Percentiles rank a stretch among this genome's conserved stretches.
These are phyloP conservation scores for Ustilago hordei DNA, from an alignment of 1,284 basidiomycete genomes.

Conservation along the genomic window DNA sequence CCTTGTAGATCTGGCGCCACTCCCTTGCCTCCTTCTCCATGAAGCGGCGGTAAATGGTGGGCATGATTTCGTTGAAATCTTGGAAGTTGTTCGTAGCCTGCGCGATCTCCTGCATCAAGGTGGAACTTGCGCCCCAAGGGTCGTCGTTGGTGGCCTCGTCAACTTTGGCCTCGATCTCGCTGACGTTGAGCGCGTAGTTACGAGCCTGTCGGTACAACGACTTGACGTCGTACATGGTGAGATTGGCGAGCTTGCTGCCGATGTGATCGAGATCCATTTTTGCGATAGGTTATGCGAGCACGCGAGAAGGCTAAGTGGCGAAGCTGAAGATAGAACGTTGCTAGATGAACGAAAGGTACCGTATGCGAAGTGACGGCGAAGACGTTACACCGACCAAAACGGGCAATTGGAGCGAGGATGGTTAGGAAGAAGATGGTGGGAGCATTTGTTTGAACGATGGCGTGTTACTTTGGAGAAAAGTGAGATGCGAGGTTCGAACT, in stretches of 20 bases:
- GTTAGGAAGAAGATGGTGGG: not conserved
- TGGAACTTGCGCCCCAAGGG: conserved; percentile 97
- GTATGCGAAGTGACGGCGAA: not conserved
- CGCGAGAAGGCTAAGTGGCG: not conserved
- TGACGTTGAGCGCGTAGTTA: conserved; percentile 84
- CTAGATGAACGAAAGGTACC: not conserved
- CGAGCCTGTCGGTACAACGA: conserved; percentile 64
- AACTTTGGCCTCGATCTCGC: conserved; percentile 97
- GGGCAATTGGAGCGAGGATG: not conserved
- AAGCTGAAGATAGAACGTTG: not conserved
- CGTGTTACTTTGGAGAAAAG: conserved; percentile 24
- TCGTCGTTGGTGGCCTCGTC: conserved; percentile 98
- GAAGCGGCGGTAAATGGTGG: conserved; percentile 86
- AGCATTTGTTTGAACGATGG: not conserved
- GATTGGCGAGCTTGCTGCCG: conserved; percentile 65
- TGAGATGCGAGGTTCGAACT: conserved; percentile 8
- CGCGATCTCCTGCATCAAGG: conserved; percentile 98
- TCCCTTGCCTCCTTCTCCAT: conserved; percentile 93
- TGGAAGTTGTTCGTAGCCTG: conserved; percentile 95
- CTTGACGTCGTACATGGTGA: conserved; percentile 69
- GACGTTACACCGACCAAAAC: not conserved
- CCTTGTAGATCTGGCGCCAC: conserved; percentile 99
- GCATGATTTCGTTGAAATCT: conserved; percentile 99
- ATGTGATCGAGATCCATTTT: conserved; percentile 51
- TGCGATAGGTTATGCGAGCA: conserved; percentile 1